Evolutionary conservation across 202 grass and related monocot genomes (phyloP).

Genomic region (Sporobolus alterniflorus): DNA sequence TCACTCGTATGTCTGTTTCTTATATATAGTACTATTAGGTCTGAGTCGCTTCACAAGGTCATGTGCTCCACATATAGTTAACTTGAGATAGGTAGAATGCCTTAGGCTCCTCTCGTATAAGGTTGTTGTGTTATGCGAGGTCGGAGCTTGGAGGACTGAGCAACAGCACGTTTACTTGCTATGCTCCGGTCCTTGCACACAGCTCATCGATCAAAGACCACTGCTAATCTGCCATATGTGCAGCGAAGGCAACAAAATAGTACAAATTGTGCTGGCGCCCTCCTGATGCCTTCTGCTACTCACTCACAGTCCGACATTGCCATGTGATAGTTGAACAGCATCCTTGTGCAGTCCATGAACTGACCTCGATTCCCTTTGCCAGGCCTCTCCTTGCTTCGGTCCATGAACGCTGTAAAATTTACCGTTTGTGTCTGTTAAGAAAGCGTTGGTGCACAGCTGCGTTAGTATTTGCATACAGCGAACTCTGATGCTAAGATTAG

Average conservation of each 20-base stretch:
- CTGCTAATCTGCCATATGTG: constrained; percentile 29
- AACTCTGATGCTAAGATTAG: not conserved
- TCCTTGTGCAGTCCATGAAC: constrained; percentile 39
- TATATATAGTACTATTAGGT: constrained; percentile 12
- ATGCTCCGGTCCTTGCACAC: constrained; percentile 16
- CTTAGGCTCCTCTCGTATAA: not conserved
- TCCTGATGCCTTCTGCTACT: constrained; percentile 42
- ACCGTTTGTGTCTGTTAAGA: not conserved
- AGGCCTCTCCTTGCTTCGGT: not conserved
- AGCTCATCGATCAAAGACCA: not conserved
- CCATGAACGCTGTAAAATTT: constrained; percentile 3
- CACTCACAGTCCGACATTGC: constrained; percentile 45
- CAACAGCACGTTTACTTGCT: not conserved
- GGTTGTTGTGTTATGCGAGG: not conserved
- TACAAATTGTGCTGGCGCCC: constrained; percentile 51
- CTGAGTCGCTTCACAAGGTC: constrained; percentile 15
- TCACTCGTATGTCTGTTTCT: constrained; percentile 41
- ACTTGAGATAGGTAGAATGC: not conserved
- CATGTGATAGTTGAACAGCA: constrained; percentile 54
- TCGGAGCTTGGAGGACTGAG: not conserved
- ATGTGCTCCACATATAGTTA: not conserved
- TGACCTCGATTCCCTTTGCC: constrained; percentile 49
- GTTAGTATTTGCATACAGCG: not conserved
- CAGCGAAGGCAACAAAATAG: constrained; percentile 51
- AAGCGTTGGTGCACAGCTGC: not conserved